Evolutionary conservation across 805 yeast genomes (phyloP).

Genomic region (Starmerella cellae): DNA sequence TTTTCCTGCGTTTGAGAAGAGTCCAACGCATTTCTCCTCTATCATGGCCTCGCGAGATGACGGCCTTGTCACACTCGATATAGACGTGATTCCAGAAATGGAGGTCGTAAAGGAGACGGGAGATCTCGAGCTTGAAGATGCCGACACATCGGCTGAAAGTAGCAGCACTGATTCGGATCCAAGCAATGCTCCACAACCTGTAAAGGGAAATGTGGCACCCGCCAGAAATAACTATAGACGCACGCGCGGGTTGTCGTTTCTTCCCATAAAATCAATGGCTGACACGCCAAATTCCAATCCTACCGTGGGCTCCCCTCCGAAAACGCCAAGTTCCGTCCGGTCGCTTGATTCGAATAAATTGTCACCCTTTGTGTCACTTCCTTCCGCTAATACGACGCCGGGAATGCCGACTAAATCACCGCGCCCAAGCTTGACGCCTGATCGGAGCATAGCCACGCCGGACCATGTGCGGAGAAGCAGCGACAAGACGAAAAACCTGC

Average conservation of each 20-base stretch:
- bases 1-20: too few species aligned
- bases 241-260: slow-evolving; percentile 11
- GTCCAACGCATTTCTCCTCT: too few species aligned
- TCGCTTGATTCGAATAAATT: background rate
- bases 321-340: slow-evolving; percentile 7
- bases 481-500: background rate
- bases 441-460: background rate
- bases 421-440: background rate
- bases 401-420: background rate
- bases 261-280: slow-evolving; percentile 7
- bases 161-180: background rate
- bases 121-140: background rate
- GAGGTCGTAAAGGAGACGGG: background rate
- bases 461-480: too few species aligned
- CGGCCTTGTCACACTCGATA: too few species aligned
- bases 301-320: slow-evolving; percentile 1
- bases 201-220: background rate
- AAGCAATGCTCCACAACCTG: too few species aligned
- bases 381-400: background rate
- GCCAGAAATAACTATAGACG: background rate
- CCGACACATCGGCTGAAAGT: background rate
- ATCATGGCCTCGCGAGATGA: too few species aligned
- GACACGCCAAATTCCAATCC: background rate
- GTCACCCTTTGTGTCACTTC: background rate
- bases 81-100: background rate